A percentile compares a stretch with the other conserved stretches of the same genome.
Conservation (phyloP, 1,284 basidiomycete genomes). For the Microbotryomycetes sp. region DNA sequence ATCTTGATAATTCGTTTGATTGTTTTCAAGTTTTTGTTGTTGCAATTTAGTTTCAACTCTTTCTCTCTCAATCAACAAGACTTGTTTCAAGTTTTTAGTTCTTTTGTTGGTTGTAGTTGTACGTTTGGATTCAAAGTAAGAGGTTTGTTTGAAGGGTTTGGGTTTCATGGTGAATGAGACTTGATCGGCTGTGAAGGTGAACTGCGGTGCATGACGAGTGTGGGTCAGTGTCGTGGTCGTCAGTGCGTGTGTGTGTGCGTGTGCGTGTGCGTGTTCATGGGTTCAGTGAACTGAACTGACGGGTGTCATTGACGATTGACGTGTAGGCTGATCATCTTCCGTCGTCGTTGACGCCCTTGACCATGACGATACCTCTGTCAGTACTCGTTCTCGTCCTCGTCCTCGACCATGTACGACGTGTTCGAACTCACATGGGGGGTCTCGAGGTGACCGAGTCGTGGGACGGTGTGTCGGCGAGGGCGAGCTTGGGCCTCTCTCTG, state of each 20-base stretch:
- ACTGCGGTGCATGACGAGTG: too few relatives aligned
- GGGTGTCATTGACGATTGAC: too few relatives aligned
- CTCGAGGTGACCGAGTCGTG: constrained; percentile 25
- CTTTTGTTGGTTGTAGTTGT: constrained; percentile 4
- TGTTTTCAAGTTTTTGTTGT: constrained; percentile 8
- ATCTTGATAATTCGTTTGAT: neutral
- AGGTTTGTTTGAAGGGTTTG: constrained; percentile 34
- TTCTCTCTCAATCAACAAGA: constrained; percentile 34
- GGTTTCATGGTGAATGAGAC: constrained; percentile 27
- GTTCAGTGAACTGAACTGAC: too few relatives aligned
- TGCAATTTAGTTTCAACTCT: constrained; percentile 18
- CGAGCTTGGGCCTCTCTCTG: neutral
- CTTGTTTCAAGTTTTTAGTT: constrained; percentile 37
- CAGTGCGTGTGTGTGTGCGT: too few relatives aligned
- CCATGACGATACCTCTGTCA: too few relatives aligned
- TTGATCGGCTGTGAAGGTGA: constrained; percentile 19
- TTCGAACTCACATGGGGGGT: too few relatives aligned
- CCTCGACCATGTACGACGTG: too few relatives aligned
- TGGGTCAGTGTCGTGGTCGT: too few relatives aligned
- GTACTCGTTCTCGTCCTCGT: too few relatives aligned
- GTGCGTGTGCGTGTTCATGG: too few relatives aligned
- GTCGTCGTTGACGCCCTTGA: too few relatives aligned
- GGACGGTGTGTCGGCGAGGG: constrained; percentile 19
- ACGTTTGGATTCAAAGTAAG: constrained; percentile 16
- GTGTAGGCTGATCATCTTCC: too few relatives aligned